Evolutionary conservation across 164 flowering plant genomes (phyloP).

Genomic region (Malania oleifera): DNA sequence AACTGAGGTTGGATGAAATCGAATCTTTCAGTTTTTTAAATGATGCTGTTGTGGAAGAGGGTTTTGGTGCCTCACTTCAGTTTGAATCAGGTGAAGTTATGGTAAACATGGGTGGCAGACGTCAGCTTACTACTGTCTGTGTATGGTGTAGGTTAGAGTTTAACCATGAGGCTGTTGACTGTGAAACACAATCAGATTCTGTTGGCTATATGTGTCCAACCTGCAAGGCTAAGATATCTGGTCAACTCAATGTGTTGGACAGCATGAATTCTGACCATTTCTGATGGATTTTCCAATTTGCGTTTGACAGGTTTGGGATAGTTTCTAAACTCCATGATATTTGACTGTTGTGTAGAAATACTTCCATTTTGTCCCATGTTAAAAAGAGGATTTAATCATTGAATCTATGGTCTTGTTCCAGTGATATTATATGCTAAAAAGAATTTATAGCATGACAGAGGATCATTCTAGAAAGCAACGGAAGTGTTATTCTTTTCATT

Average conservation of each 20-base stretch:
- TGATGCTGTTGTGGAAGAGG: conserved; percentile 26
- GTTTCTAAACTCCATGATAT: too few relatives aligned
- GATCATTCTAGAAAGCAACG: too few relatives aligned
- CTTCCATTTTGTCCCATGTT: too few relatives aligned
- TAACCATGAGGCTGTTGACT: conserved; percentile 40
- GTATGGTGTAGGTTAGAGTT: conserved; percentile 82
- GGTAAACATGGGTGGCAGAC: conserved; percentile 24
- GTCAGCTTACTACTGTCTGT: conserved; percentile 48
- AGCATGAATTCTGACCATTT: conserved; percentile 16
- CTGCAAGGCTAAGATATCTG: conserved; percentile 72
- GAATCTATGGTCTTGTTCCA: too few relatives aligned
- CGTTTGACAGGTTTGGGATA: too few relatives aligned
- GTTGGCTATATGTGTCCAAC: conserved; percentile 84
- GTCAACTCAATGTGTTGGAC: conserved; percentile 40
- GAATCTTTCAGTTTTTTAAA: conserved; percentile 37
- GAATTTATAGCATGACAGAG: too few relatives aligned
- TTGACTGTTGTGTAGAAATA: too few relatives aligned
- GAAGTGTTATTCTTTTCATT: too few relatives aligned
- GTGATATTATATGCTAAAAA: too few relatives aligned
- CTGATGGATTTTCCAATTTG: too few relatives aligned
- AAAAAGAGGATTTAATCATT: too few relatives aligned
- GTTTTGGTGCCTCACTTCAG: conserved; percentile 30
- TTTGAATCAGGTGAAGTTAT: conserved; percentile 39
- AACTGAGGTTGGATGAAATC: conserved; percentile 50
- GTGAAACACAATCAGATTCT: conserved; percentile 58